Conservation (phyloP, 768 basidiomycete genomes). For the Symmetrospora coprosmae region DNA sequence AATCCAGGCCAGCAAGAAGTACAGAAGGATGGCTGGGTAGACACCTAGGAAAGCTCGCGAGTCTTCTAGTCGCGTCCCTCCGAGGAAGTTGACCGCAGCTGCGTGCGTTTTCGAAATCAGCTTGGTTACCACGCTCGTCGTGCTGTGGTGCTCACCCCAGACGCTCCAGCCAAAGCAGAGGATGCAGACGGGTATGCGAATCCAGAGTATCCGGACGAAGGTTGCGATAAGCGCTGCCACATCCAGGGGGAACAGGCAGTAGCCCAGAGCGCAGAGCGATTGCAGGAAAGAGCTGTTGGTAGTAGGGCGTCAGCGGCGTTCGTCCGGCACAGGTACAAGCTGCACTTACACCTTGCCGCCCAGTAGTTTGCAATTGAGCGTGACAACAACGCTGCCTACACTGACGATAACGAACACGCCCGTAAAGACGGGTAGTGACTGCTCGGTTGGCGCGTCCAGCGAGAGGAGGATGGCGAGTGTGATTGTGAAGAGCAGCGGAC, state of each 20-base stretch:
- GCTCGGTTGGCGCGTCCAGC: constrained; percentile 64
- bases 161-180: constrained; percentile 90
- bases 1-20: constrained; percentile 32
- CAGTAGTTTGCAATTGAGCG: constrained; percentile 72
- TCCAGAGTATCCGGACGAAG: constrained; percentile 69
- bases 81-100: constrained; percentile 42
- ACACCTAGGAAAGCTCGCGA: constrained; percentile 72
- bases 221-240: constrained; percentile 75
- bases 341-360: constrained; percentile 40
- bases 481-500: constrained; percentile 46
- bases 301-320: neutral
- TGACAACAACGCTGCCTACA: constrained; percentile 75
- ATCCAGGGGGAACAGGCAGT: constrained; percentile 84
- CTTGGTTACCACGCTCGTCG: neutral
- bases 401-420: constrained; percentile 74
- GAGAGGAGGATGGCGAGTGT: constrained; percentile 70
- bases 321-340: neutral
- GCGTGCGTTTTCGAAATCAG: neutral
- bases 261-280: constrained; percentile 82
- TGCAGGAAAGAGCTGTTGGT: constrained; percentile 74
- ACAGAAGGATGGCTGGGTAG: constrained; percentile 53
- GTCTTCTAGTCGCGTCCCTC: constrained; percentile 70
- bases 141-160: constrained; percentile 52
- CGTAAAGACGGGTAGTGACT: constrained; percentile 79
- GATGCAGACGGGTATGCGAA: constrained; percentile 71